Base-by-base conservation (phyloP, 2,329 filamentous ascomycete species). In the Trichoderma brevicompactum region DNA sequence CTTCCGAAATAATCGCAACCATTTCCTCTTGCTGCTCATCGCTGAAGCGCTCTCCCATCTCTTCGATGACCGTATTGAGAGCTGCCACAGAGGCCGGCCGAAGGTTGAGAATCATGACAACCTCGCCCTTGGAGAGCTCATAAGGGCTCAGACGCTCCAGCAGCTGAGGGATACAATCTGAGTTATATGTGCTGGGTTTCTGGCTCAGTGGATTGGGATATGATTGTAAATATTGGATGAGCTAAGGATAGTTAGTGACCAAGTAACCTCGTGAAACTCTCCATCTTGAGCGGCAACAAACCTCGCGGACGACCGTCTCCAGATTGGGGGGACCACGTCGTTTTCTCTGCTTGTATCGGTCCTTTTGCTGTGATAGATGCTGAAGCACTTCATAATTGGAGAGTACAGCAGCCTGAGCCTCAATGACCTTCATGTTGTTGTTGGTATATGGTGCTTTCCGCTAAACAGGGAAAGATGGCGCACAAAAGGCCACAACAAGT, bases 351-450 rank as follows among this genome's bases (percentile, higher is more conserved):
- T 85, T 81, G 71, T 87, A 84, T 54, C 79, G 78, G 64, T 79
- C 76, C 59, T 81, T 81, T 72, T 87, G 84, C 53, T 88, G 83
- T 6, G 78, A 78, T 44, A 92, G 77, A 70, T 91, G 89, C 65
- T 83, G 80, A 71, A 88, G 88, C 68, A 92, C 89, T 80, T 92
- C 90, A 69, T 86, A 89, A 76, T 92, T 92, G 74, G 87, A 86
- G 72, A 93, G 80, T 48, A 89, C 83, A 5, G 88, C 89, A 36
- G 86, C 86, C 74, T 92, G 89, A 3, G 89, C 81, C 72, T 90
- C 89, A 71, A 92, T 79, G 72, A 93, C 85, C 83, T 91, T 89
- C 87, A 89, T 88, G 19, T 41, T 75, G 59, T 17, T 36, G 44
- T 34, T 32, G 9, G 15, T 32, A 8, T 48, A 10, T 19, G 23